phyloP scores from a whole-genome alignment of 179 eudicot species.

The Heliamphora pulchella region DNA sequence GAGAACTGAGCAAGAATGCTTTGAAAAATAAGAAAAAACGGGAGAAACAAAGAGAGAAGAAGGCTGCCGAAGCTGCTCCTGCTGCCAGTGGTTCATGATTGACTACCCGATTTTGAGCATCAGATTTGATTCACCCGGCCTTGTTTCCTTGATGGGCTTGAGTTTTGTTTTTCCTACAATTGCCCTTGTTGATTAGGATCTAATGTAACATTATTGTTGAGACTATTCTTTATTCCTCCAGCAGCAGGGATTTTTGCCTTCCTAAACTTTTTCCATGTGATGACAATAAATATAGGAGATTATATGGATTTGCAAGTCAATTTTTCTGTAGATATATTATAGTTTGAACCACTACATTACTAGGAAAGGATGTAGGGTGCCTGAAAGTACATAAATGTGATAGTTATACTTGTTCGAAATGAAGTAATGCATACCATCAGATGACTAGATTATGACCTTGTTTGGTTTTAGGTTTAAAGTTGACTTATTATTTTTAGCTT shows the following conservation, averaged over 20 bases:
- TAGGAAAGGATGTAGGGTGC: neutral
- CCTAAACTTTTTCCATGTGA: neutral
- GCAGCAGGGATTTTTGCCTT: neutral
- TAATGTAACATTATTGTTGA: neutral
- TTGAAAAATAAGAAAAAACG: constrained; percentile 88
- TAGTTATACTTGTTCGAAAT: neutral
- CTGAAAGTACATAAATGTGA: neutral
- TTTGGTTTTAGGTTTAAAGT: no score
- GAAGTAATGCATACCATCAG: no score
- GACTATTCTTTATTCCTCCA: neutral
- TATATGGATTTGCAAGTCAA: neutral
- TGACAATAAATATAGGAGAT: neutral
- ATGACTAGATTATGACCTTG: no score
- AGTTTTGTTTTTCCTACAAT: neutral
- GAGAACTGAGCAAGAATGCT: constrained; percentile 88
- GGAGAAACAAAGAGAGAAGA: constrained; percentile 90
- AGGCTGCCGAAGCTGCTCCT: constrained; percentile 65
- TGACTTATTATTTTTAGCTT: no score
- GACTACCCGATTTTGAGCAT: neutral
- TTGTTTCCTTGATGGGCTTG: neutral
- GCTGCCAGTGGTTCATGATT: constrained; percentile 33
- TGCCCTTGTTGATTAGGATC: neutral
- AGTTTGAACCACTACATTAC: neutral
- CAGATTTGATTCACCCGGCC: no score
- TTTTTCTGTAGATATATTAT: neutral